Evolutionary conservation across 2,329 filamentous ascomycete genomes (phyloP).

Genomic region (Sporothrix pallida): DNA sequence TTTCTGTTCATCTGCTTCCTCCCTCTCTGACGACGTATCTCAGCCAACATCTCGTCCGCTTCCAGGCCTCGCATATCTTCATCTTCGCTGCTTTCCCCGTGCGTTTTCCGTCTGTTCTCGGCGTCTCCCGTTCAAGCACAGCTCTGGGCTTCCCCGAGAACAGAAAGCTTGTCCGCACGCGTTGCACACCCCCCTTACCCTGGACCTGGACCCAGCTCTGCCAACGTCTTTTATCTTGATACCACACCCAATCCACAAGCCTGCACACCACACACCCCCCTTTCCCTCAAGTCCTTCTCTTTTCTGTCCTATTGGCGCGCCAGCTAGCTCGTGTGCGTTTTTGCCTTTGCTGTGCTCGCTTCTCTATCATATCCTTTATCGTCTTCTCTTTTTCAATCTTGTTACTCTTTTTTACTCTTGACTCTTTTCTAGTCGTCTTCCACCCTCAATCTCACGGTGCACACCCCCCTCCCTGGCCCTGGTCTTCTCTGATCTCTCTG

Average conservation of each 20-base stretch:
- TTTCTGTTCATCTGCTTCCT: neutral
- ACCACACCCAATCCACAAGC: conserved; percentile 32
- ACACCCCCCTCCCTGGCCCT: conserved; percentile 18
- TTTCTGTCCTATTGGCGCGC: neutral
- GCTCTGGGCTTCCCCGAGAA: conserved; percentile 31
- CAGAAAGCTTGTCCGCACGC: conserved; percentile 16
- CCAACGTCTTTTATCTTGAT: conserved; percentile 31
- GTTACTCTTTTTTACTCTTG: neutral
- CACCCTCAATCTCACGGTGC: conserved; percentile 8
- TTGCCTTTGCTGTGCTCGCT: conserved; percentile 16
- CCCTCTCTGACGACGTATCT: neutral
- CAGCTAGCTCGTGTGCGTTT: conserved; percentile 30
- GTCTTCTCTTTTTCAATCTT: conserved; percentile 10
- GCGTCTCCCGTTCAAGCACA: conserved; percentile 34
- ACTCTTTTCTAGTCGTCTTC: neutral
- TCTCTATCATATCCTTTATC: conserved; percentile 21
- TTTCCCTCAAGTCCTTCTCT: neutral
- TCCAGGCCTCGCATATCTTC: conserved; percentile 1
- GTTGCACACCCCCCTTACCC: neutral
- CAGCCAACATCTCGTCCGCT: conserved; percentile 9
- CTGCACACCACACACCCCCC: conserved; percentile 5
- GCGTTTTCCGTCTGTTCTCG: conserved; percentile 35
- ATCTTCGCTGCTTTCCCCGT: neutral
- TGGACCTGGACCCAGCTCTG: conserved; percentile 2
- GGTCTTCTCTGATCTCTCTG: neutral